phyloP scores from a whole-genome alignment of 2,329 filamentous ascomycete species.

The Knoxdaviesia capensis region DNA sequence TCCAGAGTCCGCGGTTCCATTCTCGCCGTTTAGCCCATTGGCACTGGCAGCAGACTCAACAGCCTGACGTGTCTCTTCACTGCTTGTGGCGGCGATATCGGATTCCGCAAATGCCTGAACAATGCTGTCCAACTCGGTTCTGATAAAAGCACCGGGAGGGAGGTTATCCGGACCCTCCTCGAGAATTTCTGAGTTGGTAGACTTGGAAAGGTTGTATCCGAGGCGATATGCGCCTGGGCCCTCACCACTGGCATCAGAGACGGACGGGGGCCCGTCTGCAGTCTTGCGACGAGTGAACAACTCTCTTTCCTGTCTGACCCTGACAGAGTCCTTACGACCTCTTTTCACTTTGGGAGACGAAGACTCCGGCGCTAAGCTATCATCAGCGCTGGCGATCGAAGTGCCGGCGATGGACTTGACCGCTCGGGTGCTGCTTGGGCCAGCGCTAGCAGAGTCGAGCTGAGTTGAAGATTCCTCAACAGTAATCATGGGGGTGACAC shows the following conservation, averaged over 20 bases:
- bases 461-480: constrained; percentile 31
- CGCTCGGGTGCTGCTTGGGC: constrained; percentile 69
- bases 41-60: constrained; percentile 42
- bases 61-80: constrained; percentile 58
- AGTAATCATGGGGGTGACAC: constrained; percentile 32
- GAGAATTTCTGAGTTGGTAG: background rate
- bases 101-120: constrained; percentile 60
- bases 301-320: constrained; percentile 70
- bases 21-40: constrained; percentile 39
- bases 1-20: constrained; percentile 24
- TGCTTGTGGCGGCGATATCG: constrained; percentile 52
- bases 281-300: constrained; percentile 67
- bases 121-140: constrained; percentile 66
- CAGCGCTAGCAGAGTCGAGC: constrained; percentile 41
- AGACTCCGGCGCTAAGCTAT: constrained; percentile 40
- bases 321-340: constrained; percentile 58
- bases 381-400: constrained; percentile 54
- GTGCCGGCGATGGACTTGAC: constrained; percentile 81
- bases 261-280: constrained; percentile 39
- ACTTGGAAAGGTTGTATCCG: constrained; percentile 9
- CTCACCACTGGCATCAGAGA: constrained; percentile 33
- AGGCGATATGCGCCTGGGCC: constrained; percentile 30
- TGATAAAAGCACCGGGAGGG: constrained; percentile 35
- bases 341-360: constrained; percentile 41
- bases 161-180: constrained; percentile 47